Evolutionary conservation across 2,329 filamentous ascomycete species (phyloP).

Genomic region (Sclerotinia spermophila): DNA sequence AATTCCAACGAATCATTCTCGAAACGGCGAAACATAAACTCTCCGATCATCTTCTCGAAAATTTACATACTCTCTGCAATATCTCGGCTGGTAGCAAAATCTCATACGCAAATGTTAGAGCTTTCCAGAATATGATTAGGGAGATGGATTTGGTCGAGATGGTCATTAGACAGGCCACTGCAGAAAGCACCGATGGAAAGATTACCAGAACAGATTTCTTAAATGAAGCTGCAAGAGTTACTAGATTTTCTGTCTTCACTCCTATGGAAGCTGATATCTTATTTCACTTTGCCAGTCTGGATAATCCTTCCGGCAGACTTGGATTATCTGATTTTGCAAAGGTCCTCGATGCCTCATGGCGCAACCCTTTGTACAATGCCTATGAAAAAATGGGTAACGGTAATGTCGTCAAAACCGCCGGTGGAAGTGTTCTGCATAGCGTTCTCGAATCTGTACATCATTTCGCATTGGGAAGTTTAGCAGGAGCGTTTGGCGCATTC

Average conservation of each 20-base stretch:
- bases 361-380: conserved; percentile 47
- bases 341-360: conserved; percentile 92
- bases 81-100: conserved; percentile 89
- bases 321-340: conserved; percentile 84
- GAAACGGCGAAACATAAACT: conserved; percentile 95
- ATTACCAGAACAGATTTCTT: conserved; percentile 93
- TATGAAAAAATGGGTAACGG: conserved; percentile 38
- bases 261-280: conserved; percentile 98
- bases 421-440: conserved; percentile 57
- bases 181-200: conserved; percentile 81
- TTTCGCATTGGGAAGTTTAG: conserved; percentile 83
- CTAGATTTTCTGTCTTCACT: conserved; percentile 92
- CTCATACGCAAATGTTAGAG: conserved; percentile 94
- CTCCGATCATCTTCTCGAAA: conserved; percentile 89
- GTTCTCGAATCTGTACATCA: conserved; percentile 79
- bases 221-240: conserved; percentile 86
- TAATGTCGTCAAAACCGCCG: conserved; percentile 47
- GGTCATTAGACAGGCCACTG: conserved; percentile 81
- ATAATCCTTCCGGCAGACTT: conserved; percentile 82
- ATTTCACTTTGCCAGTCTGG: conserved; percentile 94
- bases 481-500: conserved; percentile 95
- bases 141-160: conserved; percentile 98
- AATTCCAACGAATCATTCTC: conserved; percentile 94
- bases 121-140: conserved; percentile 96
- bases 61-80: conserved; percentile 90